A percentile compares a stretch with the other conserved stretches of the same genome.
phyloP scores from a whole-genome alignment of 805 yeast genomes.

The Hemisphaericaspora nanyangensis region DNA sequence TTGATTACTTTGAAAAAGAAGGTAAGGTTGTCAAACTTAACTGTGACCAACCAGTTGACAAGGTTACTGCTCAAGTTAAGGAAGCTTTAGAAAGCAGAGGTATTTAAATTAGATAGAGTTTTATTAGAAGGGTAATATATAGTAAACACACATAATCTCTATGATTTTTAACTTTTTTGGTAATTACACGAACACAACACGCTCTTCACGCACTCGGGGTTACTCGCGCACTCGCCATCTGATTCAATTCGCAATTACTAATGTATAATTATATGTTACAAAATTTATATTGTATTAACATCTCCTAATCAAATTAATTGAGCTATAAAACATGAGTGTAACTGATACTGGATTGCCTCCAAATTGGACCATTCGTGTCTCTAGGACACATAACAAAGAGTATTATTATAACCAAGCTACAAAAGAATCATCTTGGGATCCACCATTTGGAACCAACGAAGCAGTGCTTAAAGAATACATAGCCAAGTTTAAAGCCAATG shows the following conservation, averaged over 20 bases:
- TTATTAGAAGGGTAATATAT: too few relatives aligned
- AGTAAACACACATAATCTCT: too few relatives aligned
- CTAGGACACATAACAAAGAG: conserved; percentile 79
- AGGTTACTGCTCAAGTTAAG: conserved; percentile 68
- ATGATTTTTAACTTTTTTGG: too few relatives aligned
- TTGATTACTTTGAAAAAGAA: conserved; percentile 71
- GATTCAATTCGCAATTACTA: too few relatives aligned
- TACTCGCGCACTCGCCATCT: too few relatives aligned
- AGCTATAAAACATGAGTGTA: too few relatives aligned
- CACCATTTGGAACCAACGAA: conserved; percentile 79
- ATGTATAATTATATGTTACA: too few relatives aligned
- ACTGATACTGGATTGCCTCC: conserved; percentile 72
- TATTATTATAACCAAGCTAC: conserved; percentile 73
- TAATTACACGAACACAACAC: too few relatives aligned
- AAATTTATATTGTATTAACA: too few relatives aligned
- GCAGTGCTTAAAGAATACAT: conserved; percentile 56
- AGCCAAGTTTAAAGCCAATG: conserved; percentile 28
- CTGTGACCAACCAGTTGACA: conserved; percentile 79
- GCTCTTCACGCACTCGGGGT: too few relatives aligned
- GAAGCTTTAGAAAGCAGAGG: conserved; percentile 50
- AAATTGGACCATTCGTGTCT: conserved; percentile 77
- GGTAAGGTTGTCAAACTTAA: conserved; percentile 71
- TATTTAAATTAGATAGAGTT: conserved; percentile 12
- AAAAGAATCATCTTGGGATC: conserved; percentile 81
- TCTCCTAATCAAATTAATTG: too few relatives aligned